Base-by-base conservation (phyloP, 140 eudicot genomes). In the Oenanthe javanica region DNA sequence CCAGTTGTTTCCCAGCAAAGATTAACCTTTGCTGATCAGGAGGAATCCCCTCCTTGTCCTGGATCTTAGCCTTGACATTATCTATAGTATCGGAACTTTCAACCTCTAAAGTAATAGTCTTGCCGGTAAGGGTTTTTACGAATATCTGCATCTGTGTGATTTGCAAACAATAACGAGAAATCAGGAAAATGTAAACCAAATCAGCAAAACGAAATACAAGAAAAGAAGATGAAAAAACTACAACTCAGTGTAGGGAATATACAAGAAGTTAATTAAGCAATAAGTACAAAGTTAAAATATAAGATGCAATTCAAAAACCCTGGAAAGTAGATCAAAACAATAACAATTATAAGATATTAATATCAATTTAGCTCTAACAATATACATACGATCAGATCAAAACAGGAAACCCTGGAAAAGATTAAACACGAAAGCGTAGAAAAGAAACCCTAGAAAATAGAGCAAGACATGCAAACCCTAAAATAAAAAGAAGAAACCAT, bases 31-130 rank as follows among this genome's bases (percentile, higher is more conserved):
- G 72, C 72, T 66, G 72, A 5, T 66, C 72, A 3, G 72, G 72
- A 13, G 72, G 72, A 9, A 66, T 66, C 19, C 72, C 72, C 72
- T 66, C 72, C 72, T 66, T 66, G 2, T 66, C 72, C 72, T 66
- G 72, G 2, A 66, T 66, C 19, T 66, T 66, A 23, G 72, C 42
- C 72, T 64, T 64, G 0, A 64, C 72, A 64, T 64, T 64, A 4
- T 64, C 72, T 9, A 23, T 64, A 4, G 72, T 64, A 3, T 64
- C 72, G 0, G 72, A 64, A 31, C 72, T 64, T 1, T 66, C 43
- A 27, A 31, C 36, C 36, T 31, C 36, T 31, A 31, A 31, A 31
- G 36, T 66, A 4, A 66, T 27, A 0, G 72, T 66, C 43, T 66
- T 1, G 40, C 40, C 31, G 0, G 43, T 66, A 14, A 66, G 43